Conservation (phyloP, 1,284 basidiomycete genomes). For the Cutaneotrichosporon sp. region DNA sequence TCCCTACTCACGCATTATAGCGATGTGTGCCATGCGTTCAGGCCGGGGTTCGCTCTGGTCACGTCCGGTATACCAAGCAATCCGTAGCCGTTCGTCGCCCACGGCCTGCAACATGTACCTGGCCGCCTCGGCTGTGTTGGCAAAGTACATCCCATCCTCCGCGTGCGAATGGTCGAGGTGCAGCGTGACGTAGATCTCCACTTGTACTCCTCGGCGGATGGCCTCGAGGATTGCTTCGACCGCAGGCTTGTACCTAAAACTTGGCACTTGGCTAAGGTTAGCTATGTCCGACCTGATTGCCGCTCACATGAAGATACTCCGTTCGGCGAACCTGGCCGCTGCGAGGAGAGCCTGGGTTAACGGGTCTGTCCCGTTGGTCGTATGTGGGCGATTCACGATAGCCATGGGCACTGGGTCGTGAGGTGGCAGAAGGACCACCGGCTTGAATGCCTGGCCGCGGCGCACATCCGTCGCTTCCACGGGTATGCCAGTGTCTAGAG, state of each 20-base stretch:
- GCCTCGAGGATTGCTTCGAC: conserved; percentile 64
- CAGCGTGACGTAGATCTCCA: conserved; percentile 63
- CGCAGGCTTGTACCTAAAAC: conserved; percentile 66
- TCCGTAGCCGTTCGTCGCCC: conserved; percentile 56
- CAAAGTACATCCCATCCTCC: conserved; percentile 70
- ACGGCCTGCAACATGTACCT: conserved; percentile 55
- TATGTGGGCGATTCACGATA: conserved; percentile 1
- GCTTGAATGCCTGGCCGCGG: conserved; percentile 47
- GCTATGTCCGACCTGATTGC: background rate
- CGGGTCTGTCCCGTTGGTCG: conserved; percentile 56
- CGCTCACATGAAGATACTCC: conserved; percentile 62
- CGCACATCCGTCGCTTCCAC: background rate
- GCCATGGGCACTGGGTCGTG: conserved; percentile 60
- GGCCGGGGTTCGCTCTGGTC: conserved; percentile 65
- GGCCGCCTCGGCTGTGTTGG: conserved; percentile 60
- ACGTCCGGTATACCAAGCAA: conserved; percentile 60
- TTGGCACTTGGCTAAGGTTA: conserved; percentile 60
- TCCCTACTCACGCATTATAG: conserved; percentile 60
- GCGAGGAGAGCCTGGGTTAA: conserved; percentile 67
- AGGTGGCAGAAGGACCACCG: conserved; percentile 58
- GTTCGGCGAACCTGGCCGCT: conserved; percentile 63
- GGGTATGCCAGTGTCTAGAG: background rate
- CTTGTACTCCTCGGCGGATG: conserved; percentile 62
- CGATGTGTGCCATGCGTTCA: conserved; percentile 67
- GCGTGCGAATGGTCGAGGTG: conserved; percentile 69